Percentiles rank a stretch among this genome's conserved stretches.
These are phyloP conservation scores for Tuber microsphaerosporum DNA, from an alignment of 495 filamentous ascomycete species.

Conservation along the genomic window DNA sequence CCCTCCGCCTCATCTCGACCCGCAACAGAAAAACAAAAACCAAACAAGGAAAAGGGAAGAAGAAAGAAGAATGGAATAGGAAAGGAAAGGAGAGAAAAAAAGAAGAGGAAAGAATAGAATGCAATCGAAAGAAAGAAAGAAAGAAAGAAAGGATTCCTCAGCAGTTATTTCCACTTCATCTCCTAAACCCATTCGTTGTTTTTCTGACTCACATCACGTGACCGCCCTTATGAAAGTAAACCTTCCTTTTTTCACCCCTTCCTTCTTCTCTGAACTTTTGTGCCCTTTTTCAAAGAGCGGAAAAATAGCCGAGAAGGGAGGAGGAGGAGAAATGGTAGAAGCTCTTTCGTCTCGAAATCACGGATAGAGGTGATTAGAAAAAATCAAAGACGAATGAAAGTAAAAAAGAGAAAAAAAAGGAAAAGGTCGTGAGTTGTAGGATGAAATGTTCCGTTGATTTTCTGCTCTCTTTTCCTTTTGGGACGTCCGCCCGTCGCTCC, in stretches of 20 bases:
- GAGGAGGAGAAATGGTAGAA: not conserved
- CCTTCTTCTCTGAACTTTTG: not conserved
- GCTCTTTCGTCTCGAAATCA: not conserved
- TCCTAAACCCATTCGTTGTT: not conserved
- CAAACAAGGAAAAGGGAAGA: not conserved
- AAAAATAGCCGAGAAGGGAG: not conserved
- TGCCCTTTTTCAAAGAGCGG: not conserved
- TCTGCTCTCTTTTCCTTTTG: not conserved
- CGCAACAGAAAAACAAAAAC: not conserved
- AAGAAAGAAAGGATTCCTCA: not conserved
- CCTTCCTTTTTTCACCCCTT: not conserved
- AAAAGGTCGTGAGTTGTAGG: not conserved
- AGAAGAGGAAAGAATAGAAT: not conserved
- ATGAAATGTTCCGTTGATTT: not conserved
- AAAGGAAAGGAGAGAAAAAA: not conserved
- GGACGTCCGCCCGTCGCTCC: not conserved
- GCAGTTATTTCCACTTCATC: not conserved
- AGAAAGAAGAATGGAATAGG: not conserved
- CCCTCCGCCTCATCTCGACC: not conserved
- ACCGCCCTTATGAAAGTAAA: not conserved
- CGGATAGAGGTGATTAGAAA: not conserved
- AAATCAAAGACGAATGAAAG: slow-evolving; percentile 3
- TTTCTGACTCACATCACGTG: slow-evolving; percentile 4
- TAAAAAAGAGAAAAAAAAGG: not conserved
- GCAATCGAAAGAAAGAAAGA: not conserved